Evolutionary conservation across 495 filamentous ascomycete species (phyloP), one percentile per base, ranked within the genome.

Genomic region (Chaetomidium leptoderma): DNA sequence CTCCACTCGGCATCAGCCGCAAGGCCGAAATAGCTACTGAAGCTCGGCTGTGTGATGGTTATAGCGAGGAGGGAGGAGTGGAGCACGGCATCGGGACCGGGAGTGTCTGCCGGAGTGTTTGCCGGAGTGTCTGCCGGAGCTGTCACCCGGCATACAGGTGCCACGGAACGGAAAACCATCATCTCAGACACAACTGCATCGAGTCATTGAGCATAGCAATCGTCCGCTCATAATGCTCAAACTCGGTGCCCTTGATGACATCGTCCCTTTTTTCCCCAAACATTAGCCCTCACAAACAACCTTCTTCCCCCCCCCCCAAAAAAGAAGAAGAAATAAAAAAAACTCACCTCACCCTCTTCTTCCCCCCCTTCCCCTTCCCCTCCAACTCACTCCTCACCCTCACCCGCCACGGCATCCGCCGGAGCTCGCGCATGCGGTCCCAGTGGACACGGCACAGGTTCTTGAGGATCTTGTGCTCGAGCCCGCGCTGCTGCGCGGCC

Each of bases 381-480:
- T 49, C 27, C 55, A 29, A 24, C 44, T 23, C 29, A 36, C 24
- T 3, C 27, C 16, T 49, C 19, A 42, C 40, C 27, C 5, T 48
- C 26, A 42, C 23, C 35, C 35, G 57, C 64, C 57, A 55, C 47
- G 43, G 21, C 37, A 8, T 40, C 52, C 21, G 39, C 24, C 21
- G 17, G 8, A 4, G 16, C 16, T 42, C 35, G 14, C 37, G 19
- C 29, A n/a, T 10, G 21, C 65, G 43, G 54, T 62, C 52, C 58
- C 78, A 87, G 59, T 77, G 72, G 21, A 85, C 79, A 40, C 82
- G 65, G 36, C 90, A 64, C 53, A 97, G 64, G 61, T 86, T 95
- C 70, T 84, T 89, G 50, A 96, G 52, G 48, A 98, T 85, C 53
- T 72, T 77, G 67, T 96, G 90, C 75, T 97, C 93, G 19, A 92